A percentile compares a stretch with the other conserved stretches of the same genome.
phyloP scores from a whole-genome alignment of 176 grass and related monocot species.

The Calamus simplicifolius region DNA sequence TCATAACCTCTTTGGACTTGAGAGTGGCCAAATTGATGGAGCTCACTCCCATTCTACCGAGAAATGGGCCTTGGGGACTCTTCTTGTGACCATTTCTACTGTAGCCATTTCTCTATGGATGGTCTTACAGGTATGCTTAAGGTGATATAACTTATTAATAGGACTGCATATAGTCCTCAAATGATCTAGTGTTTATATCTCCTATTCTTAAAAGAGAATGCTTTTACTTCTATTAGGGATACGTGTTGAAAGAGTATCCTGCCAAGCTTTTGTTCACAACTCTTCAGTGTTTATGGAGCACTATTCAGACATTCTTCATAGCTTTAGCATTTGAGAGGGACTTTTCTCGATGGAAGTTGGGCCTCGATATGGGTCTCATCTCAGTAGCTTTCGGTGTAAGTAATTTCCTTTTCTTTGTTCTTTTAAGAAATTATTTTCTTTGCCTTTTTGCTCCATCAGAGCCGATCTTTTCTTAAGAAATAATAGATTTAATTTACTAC shows the following conservation, averaged over 20 bases:
- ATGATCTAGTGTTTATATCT: no score
- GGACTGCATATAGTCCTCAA: no score
- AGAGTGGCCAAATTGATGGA: not conserved
- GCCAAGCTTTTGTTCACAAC: conserved; percentile 62
- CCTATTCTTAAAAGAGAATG: no score
- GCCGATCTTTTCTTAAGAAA: no score
- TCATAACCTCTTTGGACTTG: conserved; percentile 24
- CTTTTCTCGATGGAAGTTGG: conserved; percentile 58
- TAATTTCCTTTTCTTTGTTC: not conserved
- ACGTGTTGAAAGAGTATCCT: conserved; percentile 48
- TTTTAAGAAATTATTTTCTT: no score
- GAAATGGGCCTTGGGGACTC: conserved; percentile 52
- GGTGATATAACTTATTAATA: no score
- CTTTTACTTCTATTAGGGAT: conserved; percentile 19
- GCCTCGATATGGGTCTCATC: conserved; percentile 34
- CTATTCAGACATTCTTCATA: conserved; percentile 44
- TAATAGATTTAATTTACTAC: no score
- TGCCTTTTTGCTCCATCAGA: no score
- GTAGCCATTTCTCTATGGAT: conserved; percentile 44
- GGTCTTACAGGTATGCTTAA: conserved; percentile 33
- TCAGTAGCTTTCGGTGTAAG: conserved; percentile 43
- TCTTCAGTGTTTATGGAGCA: conserved; percentile 52
- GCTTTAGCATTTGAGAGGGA: conserved; percentile 53
- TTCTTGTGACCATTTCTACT: conserved; percentile 49
- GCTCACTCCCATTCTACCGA: conserved; percentile 20